These are phyloP conservation scores for Sporisorium iseilematis-ciliati DNA, from an alignment of 1,284 basidiomycete species.

Conservation along the genomic window DNA sequence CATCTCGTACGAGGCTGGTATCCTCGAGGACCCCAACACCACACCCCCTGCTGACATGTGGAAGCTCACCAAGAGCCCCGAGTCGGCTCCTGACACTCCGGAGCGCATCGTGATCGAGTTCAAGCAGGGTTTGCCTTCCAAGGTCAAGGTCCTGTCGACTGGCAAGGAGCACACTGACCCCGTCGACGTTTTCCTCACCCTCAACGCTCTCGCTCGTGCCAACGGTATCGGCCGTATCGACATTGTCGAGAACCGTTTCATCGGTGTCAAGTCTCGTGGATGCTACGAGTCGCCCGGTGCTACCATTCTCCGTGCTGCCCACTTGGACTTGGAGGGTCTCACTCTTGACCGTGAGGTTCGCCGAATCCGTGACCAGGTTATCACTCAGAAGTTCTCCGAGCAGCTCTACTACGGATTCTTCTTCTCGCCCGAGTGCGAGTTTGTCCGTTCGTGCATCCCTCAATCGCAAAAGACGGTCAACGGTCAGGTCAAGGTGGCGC, in stretches of 20 bases:
- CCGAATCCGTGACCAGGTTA: slow-evolving; percentile 91
- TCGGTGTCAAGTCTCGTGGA: slow-evolving; percentile 97
- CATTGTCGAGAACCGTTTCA: slow-evolving; percentile 99
- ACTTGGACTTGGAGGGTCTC: slow-evolving; percentile 96
- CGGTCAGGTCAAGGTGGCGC: slow-evolving; percentile 86
- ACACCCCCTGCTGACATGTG: slow-evolving; percentile 99
- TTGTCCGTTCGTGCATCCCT: slow-evolving; percentile 78
- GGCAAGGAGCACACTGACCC: slow-evolving; percentile 77
- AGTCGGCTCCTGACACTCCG: slow-evolving; percentile 83
- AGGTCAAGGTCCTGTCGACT: slow-evolving; percentile 56
- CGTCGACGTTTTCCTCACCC: slow-evolving; percentile 93
- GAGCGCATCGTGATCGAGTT: slow-evolving; percentile 80
- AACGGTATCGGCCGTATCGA: slow-evolving; percentile 97
- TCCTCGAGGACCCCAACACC: slow-evolving; percentile 94
- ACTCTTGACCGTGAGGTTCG: slow-evolving; percentile 98
- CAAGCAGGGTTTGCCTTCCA: slow-evolving; percentile 79
- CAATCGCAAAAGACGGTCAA: slow-evolving; percentile 97
- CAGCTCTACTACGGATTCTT: slow-evolving; percentile 95
- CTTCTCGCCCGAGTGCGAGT: slow-evolving; percentile 98
- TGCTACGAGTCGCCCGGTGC: slow-evolving; percentile 98
- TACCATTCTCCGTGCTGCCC: slow-evolving; percentile 93
- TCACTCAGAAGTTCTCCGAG: slow-evolving; percentile 87
- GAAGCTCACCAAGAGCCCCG: slow-evolving; percentile 91
- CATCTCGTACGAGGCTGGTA: slow-evolving; percentile 99
- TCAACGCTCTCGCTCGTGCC: slow-evolving; percentile 92